Evolutionary conservation across 768 basidiomycete species (phyloP), one percentile per base, ranked within the genome.

Genomic region (Daedaleopsis nitida): DNA sequence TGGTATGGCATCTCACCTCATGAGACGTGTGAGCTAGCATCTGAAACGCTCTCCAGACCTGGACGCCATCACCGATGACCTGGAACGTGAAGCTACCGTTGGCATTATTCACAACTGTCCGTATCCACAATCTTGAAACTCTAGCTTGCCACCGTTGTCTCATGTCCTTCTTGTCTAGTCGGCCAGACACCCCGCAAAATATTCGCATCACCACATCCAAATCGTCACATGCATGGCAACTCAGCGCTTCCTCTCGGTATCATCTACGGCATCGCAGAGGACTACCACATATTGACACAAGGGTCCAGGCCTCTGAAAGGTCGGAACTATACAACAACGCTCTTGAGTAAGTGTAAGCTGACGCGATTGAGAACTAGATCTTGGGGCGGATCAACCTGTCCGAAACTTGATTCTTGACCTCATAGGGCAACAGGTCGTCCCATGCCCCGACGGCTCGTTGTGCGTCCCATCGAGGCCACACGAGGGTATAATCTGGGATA

Each of bases 61-160:
- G 23, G 96, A 97, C 70, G 74, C 82, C 4, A 96, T 98, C 57
- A 83, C 84, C 6, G 91, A 97, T 70, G 88, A 93, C 49, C 77
- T 93, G 9, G 92, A 98, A 75, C 84, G 91, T 38, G 93, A 94
- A 68, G 95, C 96, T 0, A 94, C 93, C 8, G 91, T 96, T 19
- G 94, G 94, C 1, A 96, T 96, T 58, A 96, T 97, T 52, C 94
- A 96, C 73, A 96, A 96, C 64, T 98, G 92, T 92, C 66, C 42
- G 83, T 69, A n/a, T 11, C 14, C 35, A 52, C 8, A 32, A 32
- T 7, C 7, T 3, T 32, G 27, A 7, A 7, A 32, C 27, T 32
- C 27, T 7, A 32, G 27, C 27, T 32, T 19, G n/a, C 3, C 23
- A 13, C 14, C 11, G 12, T 14, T 11, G 13, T 44, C 21, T 13